Evolutionary conservation across 2,329 filamentous ascomycete species (phyloP).

Genomic region (Arthrobotrys pseudoclavata): DNA sequence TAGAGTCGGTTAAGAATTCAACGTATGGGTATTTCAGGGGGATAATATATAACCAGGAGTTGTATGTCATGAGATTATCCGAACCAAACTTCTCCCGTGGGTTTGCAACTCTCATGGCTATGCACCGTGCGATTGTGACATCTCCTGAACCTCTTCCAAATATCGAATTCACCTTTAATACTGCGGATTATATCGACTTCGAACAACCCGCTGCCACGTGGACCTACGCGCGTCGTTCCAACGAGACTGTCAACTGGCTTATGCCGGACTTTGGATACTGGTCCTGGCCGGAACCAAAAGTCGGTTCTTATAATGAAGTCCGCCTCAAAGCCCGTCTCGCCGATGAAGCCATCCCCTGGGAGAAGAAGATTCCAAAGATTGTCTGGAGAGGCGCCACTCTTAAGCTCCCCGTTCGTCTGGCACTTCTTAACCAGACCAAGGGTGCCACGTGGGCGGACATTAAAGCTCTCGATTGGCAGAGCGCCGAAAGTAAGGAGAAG

Average conservation of each 20-base stretch:
- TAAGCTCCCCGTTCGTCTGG: slow-evolving; percentile 64
- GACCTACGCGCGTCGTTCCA: slow-evolving; percentile 67
- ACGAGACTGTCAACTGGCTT: slow-evolving; percentile 67
- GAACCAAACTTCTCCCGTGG: slow-evolving; percentile 63
- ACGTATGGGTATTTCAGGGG: slow-evolving; percentile 39
- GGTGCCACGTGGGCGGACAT: slow-evolving; percentile 66
- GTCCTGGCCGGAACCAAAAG: slow-evolving; percentile 71
- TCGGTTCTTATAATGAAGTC: slow-evolving; percentile 65
- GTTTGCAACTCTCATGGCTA: slow-evolving; percentile 70
- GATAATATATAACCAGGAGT: slow-evolving; percentile 27
- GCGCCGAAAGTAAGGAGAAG: slow-evolving; percentile 66
- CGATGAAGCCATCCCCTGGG: slow-evolving; percentile 59
- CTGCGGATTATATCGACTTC: slow-evolving; percentile 69
- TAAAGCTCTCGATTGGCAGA: slow-evolving; percentile 66
- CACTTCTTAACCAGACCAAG: slow-evolving; percentile 64
- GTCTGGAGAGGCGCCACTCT: slow-evolving; percentile 64
- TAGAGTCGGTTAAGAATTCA: slow-evolving; percentile 11
- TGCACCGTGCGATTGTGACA: slow-evolving; percentile 71
- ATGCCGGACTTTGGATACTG: slow-evolving; percentile 73
- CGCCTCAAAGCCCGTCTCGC: slow-evolving; percentile 58
- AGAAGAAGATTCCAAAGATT: slow-evolving; percentile 60
- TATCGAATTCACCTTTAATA: slow-evolving; percentile 71
- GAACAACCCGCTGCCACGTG: slow-evolving; percentile 67
- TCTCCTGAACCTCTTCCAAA: slow-evolving; percentile 69
- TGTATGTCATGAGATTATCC: slow-evolving; percentile 32